phyloP scores from a whole-genome alignment of 768 basidiomycete species.

The Asterophora lycoperdoides region DNA sequence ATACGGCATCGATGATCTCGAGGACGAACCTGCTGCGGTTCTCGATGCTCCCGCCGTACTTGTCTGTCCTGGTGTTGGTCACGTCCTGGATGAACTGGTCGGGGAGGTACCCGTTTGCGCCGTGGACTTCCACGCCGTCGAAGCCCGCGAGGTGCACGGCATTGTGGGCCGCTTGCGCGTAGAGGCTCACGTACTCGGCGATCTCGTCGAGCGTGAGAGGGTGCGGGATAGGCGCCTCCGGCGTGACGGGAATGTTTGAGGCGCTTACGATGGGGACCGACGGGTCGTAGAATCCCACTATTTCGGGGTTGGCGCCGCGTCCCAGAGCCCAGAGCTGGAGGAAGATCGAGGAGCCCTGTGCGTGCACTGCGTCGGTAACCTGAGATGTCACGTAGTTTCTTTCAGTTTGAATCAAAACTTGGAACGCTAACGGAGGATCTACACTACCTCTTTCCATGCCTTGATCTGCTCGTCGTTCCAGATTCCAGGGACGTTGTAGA shows the following conservation, averaged over 20 bases:
- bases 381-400: too few relatives aligned
- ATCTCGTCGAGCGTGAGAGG: slow-evolving; percentile 47
- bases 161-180: slow-evolving; percentile 50
- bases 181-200: slow-evolving; percentile 44
- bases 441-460: slow-evolving; percentile 49
- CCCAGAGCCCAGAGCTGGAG: slow-evolving; percentile 59
- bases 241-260: slow-evolving; percentile 24
- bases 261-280: slow-evolving; percentile 30
- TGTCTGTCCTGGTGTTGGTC: slow-evolving; percentile 56
- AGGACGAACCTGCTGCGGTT: slow-evolving; percentile 53
- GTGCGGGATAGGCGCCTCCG: slow-evolving; percentile 26
- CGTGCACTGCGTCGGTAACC: slow-evolving; percentile 44
- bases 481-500: slow-evolving; percentile 53
- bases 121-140: slow-evolving; percentile 55
- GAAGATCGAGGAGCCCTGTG: slow-evolving; percentile 42
- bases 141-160: slow-evolving; percentile 58
- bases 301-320: slow-evolving; percentile 30
- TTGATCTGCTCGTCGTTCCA: slow-evolving; percentile 57
- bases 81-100: slow-evolving; percentile 62
- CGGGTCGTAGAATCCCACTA: slow-evolving; percentile 35
- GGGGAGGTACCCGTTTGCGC: slow-evolving; percentile 43
- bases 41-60: slow-evolving; percentile 66
- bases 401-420: too few relatives aligned
- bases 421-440: too few relatives aligned
- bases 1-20: slow-evolving; percentile 50